Base-by-base conservation (phyloP, 2,329 filamentous ascomycete species). In the Amylocarpus encephaloides region DNA sequence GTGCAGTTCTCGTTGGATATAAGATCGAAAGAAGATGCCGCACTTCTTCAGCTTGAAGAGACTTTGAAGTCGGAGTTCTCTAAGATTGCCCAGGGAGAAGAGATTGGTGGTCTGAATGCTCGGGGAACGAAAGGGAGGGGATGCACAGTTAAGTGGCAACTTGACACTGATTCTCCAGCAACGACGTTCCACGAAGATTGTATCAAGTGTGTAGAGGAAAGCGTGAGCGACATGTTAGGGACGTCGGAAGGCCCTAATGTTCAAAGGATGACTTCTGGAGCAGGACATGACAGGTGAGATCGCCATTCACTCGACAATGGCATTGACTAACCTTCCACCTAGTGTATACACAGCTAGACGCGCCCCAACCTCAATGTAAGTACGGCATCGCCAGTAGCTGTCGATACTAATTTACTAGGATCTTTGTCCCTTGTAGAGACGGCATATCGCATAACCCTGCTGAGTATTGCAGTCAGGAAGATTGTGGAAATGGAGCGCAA, bases 1-100 rank as follows among this genome's bases (percentile, higher is more conserved):
- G 86, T 88, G 5, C 73, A 73, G 40, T 86, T 88, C 66, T 80
- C 75, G 29, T 75, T 88, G 5, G 85, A 89, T 60, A 78, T 88
- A 47, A 79, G 85, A 30, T 75, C 79, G 0, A 75, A 72, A 5
- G 71, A 75, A 32, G 78, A 85, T 60, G 69, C 70, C 19, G 75
- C 73, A 2, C 74, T 88, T 1, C 70, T 75, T 3, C 67, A 68
- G n/a, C 73, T 86, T 39, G 82, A 85, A 60, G 64, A 70, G 5
- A 70, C 75, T 40, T 68, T 86, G 46, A 73, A 73, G 50, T 61
- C 63, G 2, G 80, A 83, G 43, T 88, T 87, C 60, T 71, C 72
- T 6, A 66, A 64, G 16, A 80, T 88, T 47, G 82, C 80, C 0
- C 69, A 72, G 0, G 80, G 78, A 22, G 72, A 80, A 52, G 73